Evolutionary conservation across 805 yeast genomes (phyloP).

Genomic region (Wickerhamiella siamensis): DNA sequence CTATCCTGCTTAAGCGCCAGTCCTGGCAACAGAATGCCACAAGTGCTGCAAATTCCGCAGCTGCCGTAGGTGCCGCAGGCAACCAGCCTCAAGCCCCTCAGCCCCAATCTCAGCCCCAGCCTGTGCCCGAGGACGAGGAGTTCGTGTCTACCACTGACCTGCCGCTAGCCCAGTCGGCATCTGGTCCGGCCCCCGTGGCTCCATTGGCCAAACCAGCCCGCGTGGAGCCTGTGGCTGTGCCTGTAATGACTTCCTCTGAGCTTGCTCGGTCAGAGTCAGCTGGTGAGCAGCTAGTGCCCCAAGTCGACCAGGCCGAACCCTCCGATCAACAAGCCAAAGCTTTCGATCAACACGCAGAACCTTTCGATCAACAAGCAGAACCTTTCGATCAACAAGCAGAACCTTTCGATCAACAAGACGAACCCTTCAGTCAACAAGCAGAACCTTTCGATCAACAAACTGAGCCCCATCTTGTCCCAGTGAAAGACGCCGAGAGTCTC

Average conservation of each 20-base stretch:
- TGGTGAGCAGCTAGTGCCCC: background rate
- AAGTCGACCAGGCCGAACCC: background rate
- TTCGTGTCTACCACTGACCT: background rate
- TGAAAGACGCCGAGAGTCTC: background rate
- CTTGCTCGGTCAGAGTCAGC: background rate
- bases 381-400: background rate
- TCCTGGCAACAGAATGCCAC: conserved; percentile 9
- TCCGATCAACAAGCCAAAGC: background rate
- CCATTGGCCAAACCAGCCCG: background rate
- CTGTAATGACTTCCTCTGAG: background rate
- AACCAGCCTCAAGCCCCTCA: background rate
- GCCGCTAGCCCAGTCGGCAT: background rate
- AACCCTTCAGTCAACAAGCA: background rate
- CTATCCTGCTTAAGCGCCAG: conserved; percentile 17
- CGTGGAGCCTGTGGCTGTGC: background rate
- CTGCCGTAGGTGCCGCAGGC: background rate
- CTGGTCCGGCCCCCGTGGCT: background rate
- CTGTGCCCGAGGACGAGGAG: background rate
- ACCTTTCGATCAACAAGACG: background rate
- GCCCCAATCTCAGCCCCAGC: background rate
- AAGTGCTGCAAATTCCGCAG: no score
- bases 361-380: background rate
- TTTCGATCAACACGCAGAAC: background rate
- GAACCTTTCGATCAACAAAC: background rate
- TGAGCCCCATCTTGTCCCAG: background rate